Conservation (phyloP, 2,329 filamentous ascomycete species). For the Aspergillus eucalypticola region DNA sequence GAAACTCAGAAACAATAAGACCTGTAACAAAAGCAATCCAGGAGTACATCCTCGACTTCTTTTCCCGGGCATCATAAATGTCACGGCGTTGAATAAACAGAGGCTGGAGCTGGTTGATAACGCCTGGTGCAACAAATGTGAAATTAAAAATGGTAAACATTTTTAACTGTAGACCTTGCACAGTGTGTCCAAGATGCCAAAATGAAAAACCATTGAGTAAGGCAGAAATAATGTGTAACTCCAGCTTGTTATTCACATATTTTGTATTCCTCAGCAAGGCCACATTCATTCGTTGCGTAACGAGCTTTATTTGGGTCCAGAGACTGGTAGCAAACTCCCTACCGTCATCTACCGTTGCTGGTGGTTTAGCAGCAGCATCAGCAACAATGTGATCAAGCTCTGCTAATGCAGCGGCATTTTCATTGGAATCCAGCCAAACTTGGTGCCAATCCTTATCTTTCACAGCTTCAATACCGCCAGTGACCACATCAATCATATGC, state of each 20-base stretch:
- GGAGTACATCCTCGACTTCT: slow-evolving; percentile 70
- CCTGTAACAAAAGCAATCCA: slow-evolving; percentile 73
- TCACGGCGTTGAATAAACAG: slow-evolving; percentile 69
- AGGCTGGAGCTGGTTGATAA: slow-evolving; percentile 57
- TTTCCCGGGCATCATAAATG: slow-evolving; percentile 67
- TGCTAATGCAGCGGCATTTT: slow-evolving; percentile 53
- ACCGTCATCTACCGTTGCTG: slow-evolving; percentile 45
- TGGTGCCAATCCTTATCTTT: slow-evolving; percentile 70
- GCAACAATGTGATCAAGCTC: slow-evolving; percentile 66
- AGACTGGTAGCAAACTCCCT: slow-evolving; percentile 67
- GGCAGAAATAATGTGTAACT: slow-evolving; percentile 53
- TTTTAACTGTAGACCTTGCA: slow-evolving; percentile 68
- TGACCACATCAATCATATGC: slow-evolving; percentile 54
- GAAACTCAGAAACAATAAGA: slow-evolving; percentile 68
- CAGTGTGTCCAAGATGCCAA: slow-evolving; percentile 64
- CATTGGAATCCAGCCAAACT: slow-evolving; percentile 67
- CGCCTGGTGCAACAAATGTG: slow-evolving; percentile 54
- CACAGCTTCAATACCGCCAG: too few relatives aligned
- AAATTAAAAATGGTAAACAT: slow-evolving; percentile 70
- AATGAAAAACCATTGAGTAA: slow-evolving; percentile 60
- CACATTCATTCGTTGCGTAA: too few relatives aligned
- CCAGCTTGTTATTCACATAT: too few relatives aligned
- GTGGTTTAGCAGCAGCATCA: slow-evolving; percentile 44
- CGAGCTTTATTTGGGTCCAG: slow-evolving; percentile 62
- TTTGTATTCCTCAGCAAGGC: too few relatives aligned